Evolutionary conservation across 2,329 filamentous ascomycete genomes (phyloP).

Genomic region (Lachnellula hyalina): DNA sequence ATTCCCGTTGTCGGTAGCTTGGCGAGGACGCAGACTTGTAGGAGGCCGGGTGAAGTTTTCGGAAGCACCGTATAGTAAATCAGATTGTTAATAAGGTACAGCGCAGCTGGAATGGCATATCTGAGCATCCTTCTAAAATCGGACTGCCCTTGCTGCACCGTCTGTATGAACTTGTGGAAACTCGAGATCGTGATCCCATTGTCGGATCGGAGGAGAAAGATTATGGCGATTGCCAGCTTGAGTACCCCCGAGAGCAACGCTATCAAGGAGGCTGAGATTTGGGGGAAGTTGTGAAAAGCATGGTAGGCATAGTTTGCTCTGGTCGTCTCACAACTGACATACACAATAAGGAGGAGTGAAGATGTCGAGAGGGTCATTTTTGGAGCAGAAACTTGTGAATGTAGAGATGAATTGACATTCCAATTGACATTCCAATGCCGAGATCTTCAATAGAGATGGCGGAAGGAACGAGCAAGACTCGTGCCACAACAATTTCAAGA

Average conservation of each 20-base stretch:
- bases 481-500: no score
- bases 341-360: slow-evolving; percentile 9
- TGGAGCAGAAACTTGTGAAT: not conserved
- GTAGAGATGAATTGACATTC: not conserved
- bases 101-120: slow-evolving; percentile 18
- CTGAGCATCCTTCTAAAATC: slow-evolving; percentile 9
- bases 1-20: slow-evolving; percentile 22
- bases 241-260: slow-evolving; percentile 16
- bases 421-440: not conserved
- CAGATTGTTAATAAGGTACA: slow-evolving; percentile 21
- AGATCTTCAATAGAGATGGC: no score
- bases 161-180: not conserved
- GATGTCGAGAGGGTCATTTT: slow-evolving; percentile 12
- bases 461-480: no score
- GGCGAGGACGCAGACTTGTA: slow-evolving; percentile 21
- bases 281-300: slow-evolving; percentile 16
- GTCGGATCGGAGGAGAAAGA: slow-evolving; percentile 9
- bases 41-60: slow-evolving; percentile 16
- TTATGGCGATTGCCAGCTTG: slow-evolving; percentile 15
- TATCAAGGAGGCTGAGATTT: slow-evolving; percentile 17
- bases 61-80: slow-evolving; percentile 23
- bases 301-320: slow-evolving; percentile 23
- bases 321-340: slow-evolving; percentile 16
- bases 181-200: not conserved
- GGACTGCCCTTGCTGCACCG: not conserved